Evolutionary conservation across 106 monocot genomes (phyloP).

Genomic region (Acanthochlamys bracteata): DNA sequence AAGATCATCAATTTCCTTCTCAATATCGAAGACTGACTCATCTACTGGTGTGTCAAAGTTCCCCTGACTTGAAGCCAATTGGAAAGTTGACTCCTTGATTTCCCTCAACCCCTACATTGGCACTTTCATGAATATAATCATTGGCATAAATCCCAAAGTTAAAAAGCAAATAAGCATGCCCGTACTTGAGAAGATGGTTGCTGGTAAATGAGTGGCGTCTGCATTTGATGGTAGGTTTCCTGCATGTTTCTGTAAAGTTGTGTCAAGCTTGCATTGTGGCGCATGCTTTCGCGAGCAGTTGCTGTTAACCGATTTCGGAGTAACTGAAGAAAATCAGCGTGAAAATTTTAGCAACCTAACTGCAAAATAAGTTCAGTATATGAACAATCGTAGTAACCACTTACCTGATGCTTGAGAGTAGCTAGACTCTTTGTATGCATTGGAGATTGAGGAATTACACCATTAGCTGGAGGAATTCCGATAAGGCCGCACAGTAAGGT

Average conservation of each 20-base stretch:
- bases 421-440: conserved; percentile 87
- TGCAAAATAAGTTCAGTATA: too few species aligned
- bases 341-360: not conserved
- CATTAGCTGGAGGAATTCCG: conserved; percentile 79
- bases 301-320: conserved; percentile 50
- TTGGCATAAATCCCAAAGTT: too few species aligned
- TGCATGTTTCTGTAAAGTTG: conserved; percentile 73
- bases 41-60: conserved; percentile 68
- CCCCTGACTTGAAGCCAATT: conserved; percentile 55
- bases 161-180: too few species aligned
- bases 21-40: conserved; percentile 63
- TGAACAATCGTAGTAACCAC: too few species aligned
- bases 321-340: conserved; percentile 20
- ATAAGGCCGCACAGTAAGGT: conserved; percentile 71
- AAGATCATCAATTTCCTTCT: conserved; percentile 82
- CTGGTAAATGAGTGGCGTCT: conserved; percentile 70
- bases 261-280: conserved; percentile 64
- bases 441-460: conserved; percentile 84
- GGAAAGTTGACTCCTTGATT: conserved; percentile 70
- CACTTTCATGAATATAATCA: too few species aligned
- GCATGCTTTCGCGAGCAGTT: conserved; percentile 51
- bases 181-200: conserved; percentile 37
- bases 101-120: conserved; percentile 51
- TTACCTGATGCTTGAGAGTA: conserved; percentile 83
- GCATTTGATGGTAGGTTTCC: conserved; percentile 74